Conservation (phyloP, 768 basidiomycete species). For the Mycena metata region DNA sequence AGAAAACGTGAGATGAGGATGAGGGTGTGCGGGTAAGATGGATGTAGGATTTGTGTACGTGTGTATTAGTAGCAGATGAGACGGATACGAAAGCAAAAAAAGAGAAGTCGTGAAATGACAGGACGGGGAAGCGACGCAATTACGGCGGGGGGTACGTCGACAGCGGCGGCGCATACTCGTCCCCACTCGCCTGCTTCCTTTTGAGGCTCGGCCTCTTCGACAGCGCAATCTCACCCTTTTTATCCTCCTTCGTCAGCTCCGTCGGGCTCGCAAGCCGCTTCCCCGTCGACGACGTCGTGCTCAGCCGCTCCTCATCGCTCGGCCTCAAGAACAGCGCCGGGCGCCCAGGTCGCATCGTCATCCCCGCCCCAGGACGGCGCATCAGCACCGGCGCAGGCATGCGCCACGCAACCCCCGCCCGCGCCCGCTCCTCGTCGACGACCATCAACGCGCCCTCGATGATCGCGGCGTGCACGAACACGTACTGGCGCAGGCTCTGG, state of each 20-base stretch:
- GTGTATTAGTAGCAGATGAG: background rate
- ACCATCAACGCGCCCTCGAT: constrained; percentile 85
- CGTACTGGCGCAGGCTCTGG: constrained; percentile 94
- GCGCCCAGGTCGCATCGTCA: constrained; percentile 14
- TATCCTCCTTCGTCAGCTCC: constrained; percentile 74
- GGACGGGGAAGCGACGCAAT: too few species aligned
- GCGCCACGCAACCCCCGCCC: constrained; percentile 38
- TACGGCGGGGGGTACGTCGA: constrained; percentile 33
- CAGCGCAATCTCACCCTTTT: constrained; percentile 65
- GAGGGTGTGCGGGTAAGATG: background rate
- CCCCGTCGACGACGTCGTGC: constrained; percentile 57
- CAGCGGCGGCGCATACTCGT: constrained; percentile 27
- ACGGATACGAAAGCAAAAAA: background rate
- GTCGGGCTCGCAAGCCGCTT: constrained; percentile 83
- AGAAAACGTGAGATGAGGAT: background rate
- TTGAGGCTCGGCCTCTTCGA: constrained; percentile 80
- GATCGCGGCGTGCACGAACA: constrained; percentile 91
- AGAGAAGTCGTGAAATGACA: background rate
- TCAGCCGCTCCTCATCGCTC: constrained; percentile 25
- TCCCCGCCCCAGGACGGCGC: background rate
- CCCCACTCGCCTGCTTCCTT: constrained; percentile 48
- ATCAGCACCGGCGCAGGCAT: constrained; percentile 17
- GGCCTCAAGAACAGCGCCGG: constrained; percentile 34
- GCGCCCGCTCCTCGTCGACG: constrained; percentile 76
- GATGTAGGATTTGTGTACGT: background rate